Evolutionary conservation across 2,329 filamentous ascomycete species (phyloP).

Genomic region (Xylaria sp.): DNA sequence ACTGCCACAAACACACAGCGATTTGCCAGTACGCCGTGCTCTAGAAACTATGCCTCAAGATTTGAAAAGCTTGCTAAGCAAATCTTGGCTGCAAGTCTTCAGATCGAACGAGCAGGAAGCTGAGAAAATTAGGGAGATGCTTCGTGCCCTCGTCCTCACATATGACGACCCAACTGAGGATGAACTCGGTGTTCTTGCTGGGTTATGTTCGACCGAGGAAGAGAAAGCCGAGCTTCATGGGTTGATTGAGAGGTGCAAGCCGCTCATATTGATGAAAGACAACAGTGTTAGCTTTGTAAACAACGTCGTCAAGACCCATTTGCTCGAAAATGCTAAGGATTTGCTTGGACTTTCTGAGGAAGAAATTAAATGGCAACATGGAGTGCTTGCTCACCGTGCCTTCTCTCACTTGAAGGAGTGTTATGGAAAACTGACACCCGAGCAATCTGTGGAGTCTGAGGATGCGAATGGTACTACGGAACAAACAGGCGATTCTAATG

Average conservation of each 20-base stretch:
- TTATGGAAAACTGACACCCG: slow-evolving; percentile 38
- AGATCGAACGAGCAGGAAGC: slow-evolving; percentile 38
- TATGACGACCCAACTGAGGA: slow-evolving; percentile 48
- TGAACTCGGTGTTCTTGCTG: slow-evolving; percentile 47
- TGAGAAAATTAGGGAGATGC: slow-evolving; percentile 50
- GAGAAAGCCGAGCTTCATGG: slow-evolving; percentile 43
- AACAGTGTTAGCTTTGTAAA: slow-evolving; percentile 42
- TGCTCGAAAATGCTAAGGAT: slow-evolving; percentile 46
- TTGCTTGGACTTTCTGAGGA: slow-evolving; percentile 46
- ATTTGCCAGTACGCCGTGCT: slow-evolving; percentile 46
- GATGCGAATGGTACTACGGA: neutral
- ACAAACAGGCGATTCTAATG: slow-evolving; percentile 19
- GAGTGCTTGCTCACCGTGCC: slow-evolving; percentile 46
- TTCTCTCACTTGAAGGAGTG: slow-evolving; percentile 46
- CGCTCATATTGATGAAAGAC: slow-evolving; percentile 39
- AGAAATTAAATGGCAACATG: slow-evolving; percentile 50
- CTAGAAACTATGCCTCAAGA: slow-evolving; percentile 49
- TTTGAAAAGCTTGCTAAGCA: slow-evolving; percentile 44
- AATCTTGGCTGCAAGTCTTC: slow-evolving; percentile 48
- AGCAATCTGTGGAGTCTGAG: slow-evolving; percentile 8
- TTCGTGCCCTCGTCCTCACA: slow-evolving; percentile 48
- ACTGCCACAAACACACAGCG: slow-evolving; percentile 45
- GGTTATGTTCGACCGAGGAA: slow-evolving; percentile 40
- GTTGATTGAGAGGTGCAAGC: slow-evolving; percentile 47
- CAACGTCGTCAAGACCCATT: slow-evolving; percentile 46